Percentiles rank a stretch among this genome's conserved stretches.
Conservation (phyloP, 2,329 filamentous ascomycete species). For the Paracoccidioides brasiliensis region DNA sequence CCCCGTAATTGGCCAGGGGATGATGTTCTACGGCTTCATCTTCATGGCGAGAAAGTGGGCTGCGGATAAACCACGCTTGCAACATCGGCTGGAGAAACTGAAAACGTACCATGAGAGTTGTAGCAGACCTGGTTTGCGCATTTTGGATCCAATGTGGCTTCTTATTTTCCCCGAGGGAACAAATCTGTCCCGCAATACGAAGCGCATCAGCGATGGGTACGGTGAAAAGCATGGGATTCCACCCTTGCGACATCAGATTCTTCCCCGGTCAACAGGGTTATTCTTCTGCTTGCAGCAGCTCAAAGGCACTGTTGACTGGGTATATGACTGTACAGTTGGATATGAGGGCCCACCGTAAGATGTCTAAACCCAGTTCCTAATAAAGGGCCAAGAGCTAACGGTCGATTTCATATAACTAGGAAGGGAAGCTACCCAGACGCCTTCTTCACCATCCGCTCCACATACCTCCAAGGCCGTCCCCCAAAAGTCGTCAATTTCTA, state of each 20-base stretch:
- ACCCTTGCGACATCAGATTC: constrained; percentile 46
- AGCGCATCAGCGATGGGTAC: constrained; percentile 44
- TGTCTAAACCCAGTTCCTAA: background rate
- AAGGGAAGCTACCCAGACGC: constrained; percentile 79
- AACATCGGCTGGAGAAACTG: constrained; percentile 43
- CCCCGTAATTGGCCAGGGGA: constrained; percentile 48
- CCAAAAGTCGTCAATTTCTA: constrained; percentile 95
- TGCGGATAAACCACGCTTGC: constrained; percentile 46
- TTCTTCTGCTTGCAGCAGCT: constrained; percentile 50
- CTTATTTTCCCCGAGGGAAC: constrained; percentile 55
- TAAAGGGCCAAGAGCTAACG: constrained; percentile 1
- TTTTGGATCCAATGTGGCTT: constrained; percentile 52
- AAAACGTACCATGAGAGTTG: constrained; percentile 38
- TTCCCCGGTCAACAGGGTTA: constrained; percentile 48
- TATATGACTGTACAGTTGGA: constrained; percentile 74
- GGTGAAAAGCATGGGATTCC: constrained; percentile 44
- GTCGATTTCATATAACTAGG: constrained; percentile 27
- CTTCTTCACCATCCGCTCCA: constrained; percentile 73
- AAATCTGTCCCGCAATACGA: constrained; percentile 44
- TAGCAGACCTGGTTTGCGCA: constrained; percentile 30
- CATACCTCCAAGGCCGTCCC: constrained; percentile 75
- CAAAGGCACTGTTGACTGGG: constrained; percentile 46
- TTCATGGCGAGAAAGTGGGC: constrained; percentile 52
- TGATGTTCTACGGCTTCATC: constrained; percentile 54
- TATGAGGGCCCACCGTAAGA: constrained; percentile 89